Evolutionary conservation across 208 protist species (phyloP).

Genomic region (Leishmania gerbilli): DNA sequence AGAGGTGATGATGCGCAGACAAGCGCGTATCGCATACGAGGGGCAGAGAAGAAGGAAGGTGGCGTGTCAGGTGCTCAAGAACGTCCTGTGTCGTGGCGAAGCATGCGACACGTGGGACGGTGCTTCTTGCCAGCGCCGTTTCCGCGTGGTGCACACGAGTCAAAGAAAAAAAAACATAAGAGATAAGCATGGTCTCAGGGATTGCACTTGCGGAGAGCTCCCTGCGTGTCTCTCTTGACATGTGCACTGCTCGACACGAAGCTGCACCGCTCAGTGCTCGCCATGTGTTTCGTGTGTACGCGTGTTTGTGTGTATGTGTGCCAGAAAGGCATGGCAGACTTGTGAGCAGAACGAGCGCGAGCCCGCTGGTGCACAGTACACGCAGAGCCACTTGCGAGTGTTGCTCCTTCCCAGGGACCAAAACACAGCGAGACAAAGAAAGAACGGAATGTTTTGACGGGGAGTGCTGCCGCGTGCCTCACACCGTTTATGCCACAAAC

Average conservation of each 20-base stretch:
- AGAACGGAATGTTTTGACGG: neutral
- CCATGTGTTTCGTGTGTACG: neutral
- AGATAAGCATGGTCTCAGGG: too few species aligned
- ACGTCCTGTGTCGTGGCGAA: neutral
- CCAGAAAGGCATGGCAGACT: neutral
- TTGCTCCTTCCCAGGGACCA: neutral
- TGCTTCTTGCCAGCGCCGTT: neutral
- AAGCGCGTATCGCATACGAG: neutral
- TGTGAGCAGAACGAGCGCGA: neutral
- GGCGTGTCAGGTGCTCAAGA: neutral
- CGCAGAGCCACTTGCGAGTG: neutral
- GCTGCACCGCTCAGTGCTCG: neutral
- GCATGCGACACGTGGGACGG: neutral
- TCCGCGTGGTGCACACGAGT: neutral
- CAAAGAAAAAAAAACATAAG: neutral
- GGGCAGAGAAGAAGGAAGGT: neutral
- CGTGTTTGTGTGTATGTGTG: neutral
- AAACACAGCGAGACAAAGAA: neutral
- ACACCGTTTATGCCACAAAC: conserved; percentile 19
- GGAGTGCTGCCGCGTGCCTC: neutral
- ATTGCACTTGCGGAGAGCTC: neutral
- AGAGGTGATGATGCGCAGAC: neutral
- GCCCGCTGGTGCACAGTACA: neutral
- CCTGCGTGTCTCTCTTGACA: neutral
- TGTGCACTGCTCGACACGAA: neutral